Base-by-base conservation (phyloP, 495 filamentous ascomycete genomes). In the Margaritispora aquatica region DNA sequence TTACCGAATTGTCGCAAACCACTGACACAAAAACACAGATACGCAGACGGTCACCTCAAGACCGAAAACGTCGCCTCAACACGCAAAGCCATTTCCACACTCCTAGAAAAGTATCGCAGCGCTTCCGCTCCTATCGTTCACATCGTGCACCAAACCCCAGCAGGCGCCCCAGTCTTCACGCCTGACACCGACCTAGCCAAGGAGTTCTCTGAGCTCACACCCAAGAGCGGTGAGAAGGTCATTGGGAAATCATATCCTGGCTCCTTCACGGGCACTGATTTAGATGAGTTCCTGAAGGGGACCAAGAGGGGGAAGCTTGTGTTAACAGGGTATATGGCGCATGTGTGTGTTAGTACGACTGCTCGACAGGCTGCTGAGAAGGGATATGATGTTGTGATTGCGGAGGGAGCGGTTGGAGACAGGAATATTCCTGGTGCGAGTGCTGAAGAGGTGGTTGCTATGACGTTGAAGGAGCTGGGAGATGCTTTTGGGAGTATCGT, bases 261-360 rank as follows among this genome's bases (percentile, higher is more conserved):
- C 11, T 65, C 67, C 5, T 72, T 72, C 52, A 68, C 65, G 4
- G 48, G 64, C 15, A 73, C 67, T 11, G 62, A 67, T 55, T 56
- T 72, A 23, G 63, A 71, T 21, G 59, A 58, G 29, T 62, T 62
- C 38, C 23, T 71, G 15, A 63, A 68, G 44, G 52, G 49, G 1
- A 61, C 60, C 1, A 65, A 65, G 11, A 67, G 54, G 58, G 66
- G 64, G 13, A 70, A 72, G 60, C 11, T 69, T 7, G 60, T 70
- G 8, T 38, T 70, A 44, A 63, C 38, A 1, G 63, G 60, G n/a
- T 66, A 67, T 23, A 70, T 67, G 72, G 83, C 84, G 9, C 84
- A 86, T 71, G 80, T 85, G 2, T 87, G 83, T 69, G 75, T 87
- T 11, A 81, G 75, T 0, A 80, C 80, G 1, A 87, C 84, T 1